Evolutionary conservation across 2,329 filamentous ascomycete genomes (phyloP).

Genomic region (Neoscytalidium dimidiatum): DNA sequence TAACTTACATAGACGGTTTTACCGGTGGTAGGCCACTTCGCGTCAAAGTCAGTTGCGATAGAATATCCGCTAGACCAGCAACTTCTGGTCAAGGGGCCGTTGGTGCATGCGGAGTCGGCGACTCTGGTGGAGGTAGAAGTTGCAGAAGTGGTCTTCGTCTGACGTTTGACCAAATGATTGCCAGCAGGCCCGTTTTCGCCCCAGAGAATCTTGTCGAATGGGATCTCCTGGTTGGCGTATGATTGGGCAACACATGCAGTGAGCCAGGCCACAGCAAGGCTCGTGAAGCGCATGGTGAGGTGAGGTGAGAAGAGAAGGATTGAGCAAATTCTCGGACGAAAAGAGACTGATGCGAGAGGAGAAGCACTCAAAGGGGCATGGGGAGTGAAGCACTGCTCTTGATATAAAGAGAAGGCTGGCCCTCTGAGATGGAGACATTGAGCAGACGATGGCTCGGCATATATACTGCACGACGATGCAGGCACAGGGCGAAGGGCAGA

Average conservation of each 20-base stretch:
- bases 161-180: constrained; percentile 5
- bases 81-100: constrained; percentile 36
- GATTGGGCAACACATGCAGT: constrained; percentile 18
- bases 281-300: constrained; percentile 24
- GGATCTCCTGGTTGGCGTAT: constrained; percentile 15
- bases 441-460: neutral
- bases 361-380: neutral
- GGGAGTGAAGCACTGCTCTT: neutral
- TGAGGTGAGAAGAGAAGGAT: neutral
- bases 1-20: neutral
- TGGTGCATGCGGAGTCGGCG: constrained; percentile 34
- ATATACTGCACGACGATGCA: neutral
- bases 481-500: neutral
- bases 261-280: constrained; percentile 24
- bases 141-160: neutral
- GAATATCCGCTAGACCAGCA: constrained; percentile 48
- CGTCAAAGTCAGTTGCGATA: constrained; percentile 49
- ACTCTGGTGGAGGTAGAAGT: constrained; percentile 21
- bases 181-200: constrained; percentile 25
- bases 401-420: neutral
- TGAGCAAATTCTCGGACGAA: neutral
- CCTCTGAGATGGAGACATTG: neutral
- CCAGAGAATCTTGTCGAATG: constrained; percentile 27
- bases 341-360: neutral
- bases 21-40: constrained; percentile 40